Base-by-base conservation (phyloP, 2,329 filamentous ascomycete genomes). In the Coniosporium tulheliwenetii region DNA sequence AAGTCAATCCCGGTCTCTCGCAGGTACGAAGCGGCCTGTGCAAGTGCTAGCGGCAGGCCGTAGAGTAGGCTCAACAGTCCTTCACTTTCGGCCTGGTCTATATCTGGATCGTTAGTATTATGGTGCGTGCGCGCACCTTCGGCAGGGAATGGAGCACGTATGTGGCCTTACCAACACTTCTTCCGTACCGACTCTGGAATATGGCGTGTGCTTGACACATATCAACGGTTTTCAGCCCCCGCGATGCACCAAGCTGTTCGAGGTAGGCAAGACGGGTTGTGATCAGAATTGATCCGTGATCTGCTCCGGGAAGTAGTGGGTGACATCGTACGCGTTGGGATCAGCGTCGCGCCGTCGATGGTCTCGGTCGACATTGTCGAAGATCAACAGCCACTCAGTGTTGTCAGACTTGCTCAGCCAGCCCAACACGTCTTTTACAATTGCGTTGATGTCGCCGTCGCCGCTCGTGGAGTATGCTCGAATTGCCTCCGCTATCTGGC, bases 311-410 rank as follows among this genome's bases (percentile, higher is more conserved):
- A 52, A 36, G 41, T 48, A 52, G 10, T 32, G 35, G 15, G 40
- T 38, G 5, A 51, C 38, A 34, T 51, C 37, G 30, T 48, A 51
- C n/a, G 47, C 46, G 10, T 48, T 41, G 13, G 40, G 15, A 15
- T 48, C 44, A 9, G 36, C 39, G 10, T 41, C 42, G 3, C 26
- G 13, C 5, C 5, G 10, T 9, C 13, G 41, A 32, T 47, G 40
- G 34, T 50, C 46, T 31, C 39, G 44, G 37, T 50, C 47, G 10
- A 52, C 45, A 38, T 52, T 51, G 38, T 50, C 50, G 9, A 52
- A 35, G 12, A 52, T 40, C 10, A 52, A 38, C 36, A 52, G 42
- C 49, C 48, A 52, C 8, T 44, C 31, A 1, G 41, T 45, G 31
- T 52, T 50, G 29, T 47, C 42, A 10, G 43, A 9, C 14, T 15